These are phyloP conservation scores for Heritiera fomes DNA, from an alignment of 345 rosid genomes.

Conservation along the genomic window DNA sequence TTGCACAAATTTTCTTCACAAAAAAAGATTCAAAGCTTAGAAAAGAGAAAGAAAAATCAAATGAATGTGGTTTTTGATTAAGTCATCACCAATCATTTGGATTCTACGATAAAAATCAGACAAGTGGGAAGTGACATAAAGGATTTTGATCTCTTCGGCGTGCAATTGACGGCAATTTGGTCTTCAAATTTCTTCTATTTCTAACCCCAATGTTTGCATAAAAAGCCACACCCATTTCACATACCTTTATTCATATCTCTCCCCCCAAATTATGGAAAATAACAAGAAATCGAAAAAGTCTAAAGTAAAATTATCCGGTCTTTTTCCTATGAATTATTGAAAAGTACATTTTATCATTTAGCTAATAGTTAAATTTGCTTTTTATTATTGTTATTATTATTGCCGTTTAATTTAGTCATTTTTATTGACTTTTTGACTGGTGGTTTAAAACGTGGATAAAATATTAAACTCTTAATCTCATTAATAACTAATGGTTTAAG, in stretches of 20 bases:
- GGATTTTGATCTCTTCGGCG: slow-evolving; percentile 32
- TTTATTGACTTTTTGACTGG: too few relatives aligned
- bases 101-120: slow-evolving; percentile 16
- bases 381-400: neutral
- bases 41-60: neutral
- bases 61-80: neutral
- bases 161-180: slow-evolving; percentile 38
- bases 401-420: neutral
- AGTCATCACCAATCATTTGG: slow-evolving; percentile 40
- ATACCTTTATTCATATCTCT: too few relatives aligned
- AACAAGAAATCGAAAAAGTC: neutral
- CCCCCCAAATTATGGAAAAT: neutral
- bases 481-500: too few relatives aligned
- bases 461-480: too few relatives aligned
- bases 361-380: slow-evolving; percentile 1
- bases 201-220: slow-evolving; percentile 17
- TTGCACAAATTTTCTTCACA: slow-evolving; percentile 12
- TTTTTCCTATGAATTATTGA: slow-evolving; percentile 12
- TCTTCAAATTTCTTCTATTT: neutral
- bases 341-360: slow-evolving; percentile 4
- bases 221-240: slow-evolving; percentile 31
- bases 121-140: slow-evolving; percentile 25
- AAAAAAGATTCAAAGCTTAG: slow-evolving; percentile 7
- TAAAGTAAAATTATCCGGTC: neutral
- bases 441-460: too few relatives aligned